Evolutionary conservation across 768 basidiomycete species (phyloP), one percentile per base, ranked within the genome.

Genomic region (Leucosporidium creatinivorum): DNA sequence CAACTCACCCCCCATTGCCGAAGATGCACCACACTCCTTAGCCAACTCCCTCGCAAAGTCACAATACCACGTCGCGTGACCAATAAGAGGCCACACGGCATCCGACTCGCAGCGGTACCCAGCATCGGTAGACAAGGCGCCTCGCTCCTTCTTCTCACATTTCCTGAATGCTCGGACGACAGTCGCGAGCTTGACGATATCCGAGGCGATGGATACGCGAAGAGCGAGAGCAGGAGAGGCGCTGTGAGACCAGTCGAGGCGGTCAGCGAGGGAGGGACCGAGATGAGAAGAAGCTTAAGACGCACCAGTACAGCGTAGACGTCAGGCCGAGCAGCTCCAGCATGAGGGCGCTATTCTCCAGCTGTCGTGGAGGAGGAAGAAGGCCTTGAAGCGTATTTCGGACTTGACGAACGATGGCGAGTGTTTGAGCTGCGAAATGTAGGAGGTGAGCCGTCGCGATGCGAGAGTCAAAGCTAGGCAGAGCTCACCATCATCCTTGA

Each of bases 71-170:
- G 17, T 57, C 6, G 30, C 36, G 4, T 58, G 21, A 1, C 57
- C 66, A 10, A 63, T 60, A 6, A 63, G 28, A 2, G 66, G 66
- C 66, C 66, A 67, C 3, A 59, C 25, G 2, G 61, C 57, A 58
- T 67, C 66, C 23, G 36, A 39, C 30, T 49, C 56, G 33, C 56
- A 33, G 26, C 49, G 31, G 36, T 21, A 52, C 19, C 19, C 30
- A 13, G 4, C n/a, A 2, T 49, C 48, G 13, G 39, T 44, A 3
- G 39, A 13, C 4, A 21, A 3, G 0, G 12, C 19, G 2, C 48
- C 36, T 1, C 63, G n/a, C n/a, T 58, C 57, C 9, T n/a, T 47
- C 57, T 50, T 26, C 33, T 65, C 57, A 19, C 57, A 31, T 25
- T 36, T 36, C 10, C 30, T 19, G 44, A 58, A 54, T 18, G 61